These are phyloP conservation scores for Gaultheria prostrata DNA, from an alignment of 148 eudicot species.

Conservation along the genomic window DNA sequence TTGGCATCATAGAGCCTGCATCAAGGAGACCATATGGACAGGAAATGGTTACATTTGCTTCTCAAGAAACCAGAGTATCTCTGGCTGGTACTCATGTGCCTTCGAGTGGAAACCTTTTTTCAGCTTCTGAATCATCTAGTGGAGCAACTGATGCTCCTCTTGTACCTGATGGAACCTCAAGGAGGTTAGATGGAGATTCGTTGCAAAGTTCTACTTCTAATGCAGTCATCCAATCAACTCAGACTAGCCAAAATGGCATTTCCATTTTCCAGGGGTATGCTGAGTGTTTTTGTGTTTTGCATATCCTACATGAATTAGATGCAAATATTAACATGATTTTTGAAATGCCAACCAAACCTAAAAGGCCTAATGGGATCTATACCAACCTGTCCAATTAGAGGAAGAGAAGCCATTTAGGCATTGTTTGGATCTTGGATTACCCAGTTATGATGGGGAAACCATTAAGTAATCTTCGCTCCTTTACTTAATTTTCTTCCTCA, in stretches of 20 bases:
- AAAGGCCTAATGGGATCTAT: background rate
- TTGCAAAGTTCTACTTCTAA: conserved; percentile 34
- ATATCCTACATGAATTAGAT: conserved; percentile 13
- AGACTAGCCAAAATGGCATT: conserved; percentile 47
- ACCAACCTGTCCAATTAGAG: background rate
- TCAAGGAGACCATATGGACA: conserved; percentile 31
- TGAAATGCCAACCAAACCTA: background rate
- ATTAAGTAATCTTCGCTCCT: background rate
- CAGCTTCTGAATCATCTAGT: conserved; percentile 32
- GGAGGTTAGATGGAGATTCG: conserved; percentile 30
- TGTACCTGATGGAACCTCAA: conserved; percentile 28
- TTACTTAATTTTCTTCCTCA: background rate
- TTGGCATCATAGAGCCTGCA: conserved; percentile 30
- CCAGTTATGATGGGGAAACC: background rate
- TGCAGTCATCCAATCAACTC: conserved; percentile 35
- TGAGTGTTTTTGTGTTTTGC: background rate
- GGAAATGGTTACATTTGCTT: conserved; percentile 49
- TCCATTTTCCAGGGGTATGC: conserved; percentile 71
- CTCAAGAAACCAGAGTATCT: conserved; percentile 30
- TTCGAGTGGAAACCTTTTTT: conserved; percentile 33
- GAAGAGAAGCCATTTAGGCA: background rate
- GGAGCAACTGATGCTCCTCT: conserved; percentile 37
- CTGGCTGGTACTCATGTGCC: conserved; percentile 24
- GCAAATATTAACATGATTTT: conserved; percentile 18
- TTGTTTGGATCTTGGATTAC: background rate